Evolutionary conservation across 1,284 basidiomycete species (phyloP), one percentile per base, ranked within the genome.

Genomic region (Garcileccinum viscosum): DNA sequence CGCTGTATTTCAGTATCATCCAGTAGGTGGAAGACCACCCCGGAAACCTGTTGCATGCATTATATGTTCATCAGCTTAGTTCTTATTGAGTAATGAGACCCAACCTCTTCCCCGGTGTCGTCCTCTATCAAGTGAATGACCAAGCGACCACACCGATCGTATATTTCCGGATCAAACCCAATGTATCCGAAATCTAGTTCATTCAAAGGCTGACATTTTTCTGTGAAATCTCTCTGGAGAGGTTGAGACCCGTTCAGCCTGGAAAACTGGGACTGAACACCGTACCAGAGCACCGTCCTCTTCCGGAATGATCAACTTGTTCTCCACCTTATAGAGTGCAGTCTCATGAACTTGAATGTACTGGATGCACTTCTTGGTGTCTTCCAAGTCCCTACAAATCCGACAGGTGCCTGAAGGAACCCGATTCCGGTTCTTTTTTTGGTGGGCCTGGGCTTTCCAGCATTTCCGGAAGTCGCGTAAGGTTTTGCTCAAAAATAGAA

Each of bases 11-110:
- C 53, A 0, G 50, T 11, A 0, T 19, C 1, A 0, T 44, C 1
- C 0, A 72, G 42, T 1, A 72, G 27, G 44, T 67, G 30, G 37
- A 60, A 71, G 9, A 47, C 2, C 0, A 69, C 2, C 0, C 71
- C 62, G 11, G 61, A 42, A 0, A 72, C 47, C 67, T 71, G 1
- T 37, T n/a, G n/a, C n/a, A n/a, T n/a, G n/a, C n/a, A n/a, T n/a
- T n/a, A n/a, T n/a, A n/a, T n/a, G n/a, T n/a, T n/a, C n/a, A n/a
- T n/a, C n/a, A n/a, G n/a, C n/a, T 5, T 22, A n/a, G 22, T 27
- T 35, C 58, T n/a, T 12, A 22, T 22, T 7, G 58, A 6, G 22
- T 60, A 33, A 15, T 19, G 58, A 27, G 22, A 60, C 19, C 58
- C 58, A 60, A 60, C 60, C 8, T 37, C 22, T 14, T 30, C 35